Evolutionary conservation across 2,329 filamentous ascomycete genomes (phyloP).

Genomic region (Aureobasidium subglaciale): DNA sequence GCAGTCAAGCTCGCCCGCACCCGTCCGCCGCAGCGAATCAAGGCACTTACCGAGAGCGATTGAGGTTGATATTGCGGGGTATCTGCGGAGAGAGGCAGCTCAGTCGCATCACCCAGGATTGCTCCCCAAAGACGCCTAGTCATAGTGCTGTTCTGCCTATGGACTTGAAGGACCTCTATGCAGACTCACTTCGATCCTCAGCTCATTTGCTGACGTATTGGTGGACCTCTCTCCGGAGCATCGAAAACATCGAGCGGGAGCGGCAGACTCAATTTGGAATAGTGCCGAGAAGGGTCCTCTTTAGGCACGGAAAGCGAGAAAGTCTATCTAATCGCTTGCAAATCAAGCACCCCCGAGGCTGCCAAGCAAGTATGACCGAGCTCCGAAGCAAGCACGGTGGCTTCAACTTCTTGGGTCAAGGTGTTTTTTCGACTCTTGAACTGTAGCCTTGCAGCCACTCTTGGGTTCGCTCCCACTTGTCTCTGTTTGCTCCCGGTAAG

Average conservation of each 20-base stretch:
- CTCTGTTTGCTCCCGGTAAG: neutral
- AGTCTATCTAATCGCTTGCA: neutral
- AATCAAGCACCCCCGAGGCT: neutral
- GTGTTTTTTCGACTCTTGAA: neutral
- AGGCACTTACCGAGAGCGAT: neutral
- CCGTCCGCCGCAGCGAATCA: neutral
- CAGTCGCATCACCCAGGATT: neutral
- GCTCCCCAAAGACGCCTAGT: neutral
- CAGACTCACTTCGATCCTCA: neutral
- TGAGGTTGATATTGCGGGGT: neutral
- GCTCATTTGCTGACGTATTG: neutral
- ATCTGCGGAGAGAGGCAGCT: neutral
- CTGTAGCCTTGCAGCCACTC: neutral
- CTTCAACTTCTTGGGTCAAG: neutral
- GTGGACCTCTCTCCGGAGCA: neutral
- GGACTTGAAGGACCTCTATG: neutral
- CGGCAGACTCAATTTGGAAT: neutral
- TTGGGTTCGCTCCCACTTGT: neutral
- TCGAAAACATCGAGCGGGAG: neutral
- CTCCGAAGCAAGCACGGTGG: neutral
- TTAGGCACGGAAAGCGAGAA: neutral
- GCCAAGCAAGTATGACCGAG: conserved; percentile 2
- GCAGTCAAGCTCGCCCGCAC: neutral
- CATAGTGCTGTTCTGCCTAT: no score
- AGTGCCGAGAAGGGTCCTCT: neutral